Base-by-base conservation (phyloP, 495 filamentous ascomycete species). In the Aspergillus indologenus region DNA sequence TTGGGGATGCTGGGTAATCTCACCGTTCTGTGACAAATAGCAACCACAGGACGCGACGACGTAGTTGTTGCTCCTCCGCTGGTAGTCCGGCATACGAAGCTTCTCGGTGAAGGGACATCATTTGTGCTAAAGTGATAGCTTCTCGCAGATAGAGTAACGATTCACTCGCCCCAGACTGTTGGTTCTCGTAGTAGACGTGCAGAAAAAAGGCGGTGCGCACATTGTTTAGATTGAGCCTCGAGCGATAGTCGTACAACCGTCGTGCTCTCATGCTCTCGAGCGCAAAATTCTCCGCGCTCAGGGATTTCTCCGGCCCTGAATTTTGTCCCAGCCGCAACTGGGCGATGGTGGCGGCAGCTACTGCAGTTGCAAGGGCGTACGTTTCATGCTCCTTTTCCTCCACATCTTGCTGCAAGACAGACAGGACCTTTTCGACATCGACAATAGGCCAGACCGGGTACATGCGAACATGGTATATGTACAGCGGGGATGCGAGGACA, bases 391-490 rank as follows among this genome's bases (percentile, higher is more conserved):
- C 70, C 1, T 72, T 59, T 0, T 58, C 21, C 8, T 72, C 68
- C 5, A 62, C 49, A 17, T 64, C 47, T 26, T 51, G 43, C 26
- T 75, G 71, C 1, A 80, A 63, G 5, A 59, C 60, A 1, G 70
- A 68, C 11, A 75, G 68, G 22, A 81, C 59, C 15, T 65, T 57
- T 52, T 77, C 75, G 29, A 72, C 72, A 34, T 75, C 67, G 7
- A 79, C 71, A 23, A 81, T 69, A n/a, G 78, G 78, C 78, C 78
- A 81, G 14, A 81, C 74, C 0, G 75, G 69, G 52, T 75, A 79
- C 58, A 78, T 67, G n/a, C 73, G 72, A 17, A 74, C 67, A 29
- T 77, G 76, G 62, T 79, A 81, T 11, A 78, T 73, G 54, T 65
- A 65, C 2, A 70, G 53, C 3, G 60, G 56, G 11, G 61, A 46